phyloP scores from a whole-genome alignment of 1,284 basidiomycete species.

The Ceratobasidium sp. region DNA sequence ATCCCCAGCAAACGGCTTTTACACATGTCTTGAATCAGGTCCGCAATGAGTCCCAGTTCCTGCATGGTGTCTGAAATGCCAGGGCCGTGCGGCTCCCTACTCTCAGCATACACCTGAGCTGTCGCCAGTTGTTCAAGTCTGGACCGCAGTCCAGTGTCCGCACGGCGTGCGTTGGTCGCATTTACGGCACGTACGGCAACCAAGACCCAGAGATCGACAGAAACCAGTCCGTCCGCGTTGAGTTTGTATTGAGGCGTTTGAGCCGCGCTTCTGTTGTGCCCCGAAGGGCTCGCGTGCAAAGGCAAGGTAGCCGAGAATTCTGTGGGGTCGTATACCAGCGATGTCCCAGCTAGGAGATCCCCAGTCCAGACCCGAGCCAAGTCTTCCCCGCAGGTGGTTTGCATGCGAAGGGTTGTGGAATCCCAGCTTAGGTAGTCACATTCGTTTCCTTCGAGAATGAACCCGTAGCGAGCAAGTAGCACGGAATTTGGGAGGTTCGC shows the following conservation, averaged over 20 bases:
- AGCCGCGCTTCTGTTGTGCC: slow-evolving; percentile 1
- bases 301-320: background rate
- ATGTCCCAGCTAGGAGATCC: slow-evolving; percentile 18
- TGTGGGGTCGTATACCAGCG: slow-evolving; percentile 24
- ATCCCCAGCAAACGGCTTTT: slow-evolving; percentile 38
- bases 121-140: slow-evolving; percentile 19
- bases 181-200: slow-evolving; percentile 31
- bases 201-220: slow-evolving; percentile 40
- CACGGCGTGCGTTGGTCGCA: background rate
- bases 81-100: background rate
- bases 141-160: slow-evolving; percentile 5
- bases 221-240: slow-evolving; percentile 34
- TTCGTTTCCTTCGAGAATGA: slow-evolving; percentile 73
- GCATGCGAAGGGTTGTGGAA: slow-evolving; percentile 56
- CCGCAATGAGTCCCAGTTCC: slow-evolving; percentile 38
- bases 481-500: slow-evolving; percentile 74
- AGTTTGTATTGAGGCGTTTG: slow-evolving; percentile 17
- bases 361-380: slow-evolving; percentile 25
- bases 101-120: slow-evolving; percentile 22
- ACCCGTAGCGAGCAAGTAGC: slow-evolving; percentile 81
- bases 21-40: slow-evolving; percentile 45
- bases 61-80: slow-evolving; percentile 1
- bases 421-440: slow-evolving; percentile 68
- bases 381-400: background rate
- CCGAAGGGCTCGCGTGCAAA: background rate